Conservation (phyloP, 768 basidiomycete species). For the Suillus plorans region DNA sequence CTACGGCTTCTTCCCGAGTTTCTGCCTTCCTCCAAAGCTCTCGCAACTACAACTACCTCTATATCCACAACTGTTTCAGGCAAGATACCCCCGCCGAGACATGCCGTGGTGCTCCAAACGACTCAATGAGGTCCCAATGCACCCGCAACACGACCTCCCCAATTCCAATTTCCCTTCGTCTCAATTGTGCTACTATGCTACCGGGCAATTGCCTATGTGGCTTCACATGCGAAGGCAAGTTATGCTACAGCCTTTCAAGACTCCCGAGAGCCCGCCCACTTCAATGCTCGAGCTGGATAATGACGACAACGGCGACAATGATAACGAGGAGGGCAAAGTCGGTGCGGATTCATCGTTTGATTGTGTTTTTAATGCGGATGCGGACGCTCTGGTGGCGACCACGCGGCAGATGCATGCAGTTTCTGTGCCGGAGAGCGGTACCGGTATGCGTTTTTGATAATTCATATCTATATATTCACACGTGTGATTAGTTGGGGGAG, state of each 20-base stretch:
- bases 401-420: constrained; percentile 18
- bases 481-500: too few relatives aligned
- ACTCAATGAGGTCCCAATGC: too few relatives aligned
- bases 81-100: too few relatives aligned
- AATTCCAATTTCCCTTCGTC: too few relatives aligned
- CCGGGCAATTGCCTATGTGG: too few relatives aligned
- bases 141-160: too few relatives aligned
- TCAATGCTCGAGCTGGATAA: not conserved
- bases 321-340: not conserved
- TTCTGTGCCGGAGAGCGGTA: not conserved
- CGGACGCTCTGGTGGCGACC: constrained; percentile 28
- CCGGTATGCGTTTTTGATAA: not conserved
- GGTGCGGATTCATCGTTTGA: constrained; percentile 31
- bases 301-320: not conserved
- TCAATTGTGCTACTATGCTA: too few relatives aligned
- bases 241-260: constrained; percentile 23
- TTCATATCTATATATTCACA: not conserved
- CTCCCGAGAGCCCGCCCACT: not conserved
- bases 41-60: too few relatives aligned
- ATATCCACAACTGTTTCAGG: too few relatives aligned
- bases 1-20: too few relatives aligned
- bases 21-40: too few relatives aligned
- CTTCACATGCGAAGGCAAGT: constrained; percentile 8
- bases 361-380: constrained; percentile 27
- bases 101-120: too few relatives aligned